Evolutionary conservation across 2,329 filamentous ascomycete genomes (phyloP).

Genomic region (Dactylellina parvicollis): DNA sequence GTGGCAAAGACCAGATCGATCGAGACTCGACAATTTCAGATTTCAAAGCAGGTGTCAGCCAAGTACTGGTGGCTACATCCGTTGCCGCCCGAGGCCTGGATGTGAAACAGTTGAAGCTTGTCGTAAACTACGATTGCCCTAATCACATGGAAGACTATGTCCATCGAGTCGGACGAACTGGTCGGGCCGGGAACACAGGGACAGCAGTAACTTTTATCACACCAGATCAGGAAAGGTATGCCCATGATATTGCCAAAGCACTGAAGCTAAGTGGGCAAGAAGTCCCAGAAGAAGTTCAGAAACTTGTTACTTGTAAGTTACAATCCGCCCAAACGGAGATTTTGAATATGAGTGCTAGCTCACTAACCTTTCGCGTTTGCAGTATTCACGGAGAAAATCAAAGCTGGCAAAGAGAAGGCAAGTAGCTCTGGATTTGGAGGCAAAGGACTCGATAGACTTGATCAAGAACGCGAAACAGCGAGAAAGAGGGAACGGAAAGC

Average conservation of each 20-base stretch:
- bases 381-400: slow-evolving; percentile 87
- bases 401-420: slow-evolving; percentile 88
- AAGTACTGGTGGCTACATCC: slow-evolving; percentile 99
- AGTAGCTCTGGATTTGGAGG: slow-evolving; percentile 87
- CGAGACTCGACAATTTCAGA: slow-evolving; percentile 99
- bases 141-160: slow-evolving; percentile 98
- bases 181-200: slow-evolving; percentile 93
- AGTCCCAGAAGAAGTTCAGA: slow-evolving; percentile 75
- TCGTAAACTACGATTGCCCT: slow-evolving; percentile 83
- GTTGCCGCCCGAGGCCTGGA: slow-evolving; percentile 99
- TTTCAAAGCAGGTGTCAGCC: slow-evolving; percentile 99
- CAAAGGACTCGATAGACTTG: slow-evolving; percentile 89
- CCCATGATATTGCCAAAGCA: slow-evolving; percentile 87
- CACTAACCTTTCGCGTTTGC: slow-evolving; percentile 4
- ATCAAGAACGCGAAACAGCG: slow-evolving; percentile 88
- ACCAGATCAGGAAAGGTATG: slow-evolving; percentile 88
- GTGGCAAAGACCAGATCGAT: slow-evolving; percentile 99
- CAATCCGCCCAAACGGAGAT: neutral
- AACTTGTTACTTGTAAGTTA: slow-evolving; percentile 65
- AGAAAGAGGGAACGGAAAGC: slow-evolving; percentile 86
- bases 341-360: slow-evolving; percentile 58
- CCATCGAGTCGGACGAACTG: slow-evolving; percentile 90
- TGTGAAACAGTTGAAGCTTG: slow-evolving; percentile 96
- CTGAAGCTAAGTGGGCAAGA: slow-evolving; percentile 89
- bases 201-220: slow-evolving; percentile 95